Conservation (phyloP, 768 basidiomycete genomes). For the Trametes villosa region DNA sequence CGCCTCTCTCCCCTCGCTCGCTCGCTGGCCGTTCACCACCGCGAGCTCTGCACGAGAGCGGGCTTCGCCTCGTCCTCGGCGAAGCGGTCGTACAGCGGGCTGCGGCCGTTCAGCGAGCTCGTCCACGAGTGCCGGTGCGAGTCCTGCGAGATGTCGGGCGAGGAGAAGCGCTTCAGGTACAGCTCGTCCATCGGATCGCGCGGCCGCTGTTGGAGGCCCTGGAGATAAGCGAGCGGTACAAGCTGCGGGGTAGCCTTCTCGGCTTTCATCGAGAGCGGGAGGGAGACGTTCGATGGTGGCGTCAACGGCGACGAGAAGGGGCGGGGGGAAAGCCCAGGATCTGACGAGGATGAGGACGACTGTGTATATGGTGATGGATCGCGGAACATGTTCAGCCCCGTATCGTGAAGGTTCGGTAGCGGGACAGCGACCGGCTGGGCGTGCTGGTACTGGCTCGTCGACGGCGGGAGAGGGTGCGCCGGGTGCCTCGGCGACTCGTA, state of each 20-base stretch:
- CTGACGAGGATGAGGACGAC: constrained; percentile 29
- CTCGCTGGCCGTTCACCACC: constrained; percentile 25
- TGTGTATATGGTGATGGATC: constrained; percentile 35
- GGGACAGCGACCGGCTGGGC: not conserved
- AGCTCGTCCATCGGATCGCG: constrained; percentile 70
- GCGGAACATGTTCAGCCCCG: constrained; percentile 24
- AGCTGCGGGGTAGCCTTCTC: constrained; percentile 35
- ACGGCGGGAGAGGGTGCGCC: constrained; percentile 2
- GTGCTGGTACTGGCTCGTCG: constrained; percentile 7
- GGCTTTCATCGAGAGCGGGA: constrained; percentile 10
- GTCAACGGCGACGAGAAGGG: constrained; percentile 24
- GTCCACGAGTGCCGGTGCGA: constrained; percentile 15
- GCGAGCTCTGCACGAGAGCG: constrained; percentile 16
- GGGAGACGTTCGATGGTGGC: constrained; percentile 20
- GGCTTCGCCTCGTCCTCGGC: constrained; percentile 24
- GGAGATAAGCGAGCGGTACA: constrained; percentile 68
- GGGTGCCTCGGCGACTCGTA: constrained; percentile 19
- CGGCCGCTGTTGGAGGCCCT: constrained; percentile 51
- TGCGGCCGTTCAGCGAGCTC: not conserved
- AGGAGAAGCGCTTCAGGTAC: constrained; percentile 56
- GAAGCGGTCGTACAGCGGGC: constrained; percentile 13
- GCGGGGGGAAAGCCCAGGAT: constrained; percentile 24
- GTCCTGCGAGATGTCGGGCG: constrained; percentile 20
- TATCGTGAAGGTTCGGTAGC: constrained; percentile 22
- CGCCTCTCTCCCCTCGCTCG: not conserved